Conservation (phyloP, 768 basidiomycete species). For the Lentinula guzmanii region DNA sequence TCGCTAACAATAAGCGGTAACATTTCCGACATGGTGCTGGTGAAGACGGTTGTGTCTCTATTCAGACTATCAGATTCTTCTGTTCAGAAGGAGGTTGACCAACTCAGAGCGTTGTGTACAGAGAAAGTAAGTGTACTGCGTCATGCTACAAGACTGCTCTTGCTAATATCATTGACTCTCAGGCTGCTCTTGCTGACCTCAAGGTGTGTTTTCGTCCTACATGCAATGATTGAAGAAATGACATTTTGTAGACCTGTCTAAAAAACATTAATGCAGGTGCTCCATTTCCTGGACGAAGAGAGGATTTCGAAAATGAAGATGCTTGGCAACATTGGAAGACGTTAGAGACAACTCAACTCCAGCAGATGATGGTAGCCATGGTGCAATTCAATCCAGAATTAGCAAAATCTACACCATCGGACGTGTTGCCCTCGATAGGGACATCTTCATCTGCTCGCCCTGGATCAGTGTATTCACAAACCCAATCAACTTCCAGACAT, state of each 20-base stretch:
- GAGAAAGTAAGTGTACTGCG: conserved; percentile 53
- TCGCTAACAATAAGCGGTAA: conserved; percentile 31
- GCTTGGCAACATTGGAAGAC: conserved; percentile 84
- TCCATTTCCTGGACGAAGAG: conserved; percentile 77
- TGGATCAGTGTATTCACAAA: conserved; percentile 47
- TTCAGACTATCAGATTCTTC: conserved; percentile 71
- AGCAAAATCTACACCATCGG: conserved; percentile 69
- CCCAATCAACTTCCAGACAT: conserved; percentile 40
- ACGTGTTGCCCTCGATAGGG: conserved; percentile 38
- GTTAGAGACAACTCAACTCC: conserved; percentile 75
- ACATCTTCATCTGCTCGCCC: conserved; percentile 44
- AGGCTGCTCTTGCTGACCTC: conserved; percentile 83
- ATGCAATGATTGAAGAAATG: conserved; percentile 7
- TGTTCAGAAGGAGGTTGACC: conserved; percentile 70
- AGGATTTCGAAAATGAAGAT: conserved; percentile 79
- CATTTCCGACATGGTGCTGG: conserved; percentile 75
- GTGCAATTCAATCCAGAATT: conserved; percentile 82
- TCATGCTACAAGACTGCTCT: background rate
- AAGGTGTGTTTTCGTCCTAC: conserved; percentile 46
- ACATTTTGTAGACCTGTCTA: conserved; percentile 61
- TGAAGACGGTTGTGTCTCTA: conserved; percentile 57
- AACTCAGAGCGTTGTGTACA: conserved; percentile 56
- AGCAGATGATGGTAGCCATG: conserved; percentile 86
- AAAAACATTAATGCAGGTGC: conserved; percentile 86
- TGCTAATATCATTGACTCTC: conserved; percentile 7